Base-by-base conservation (phyloP, 495 filamentous ascomycete genomes). In the Aspergillus kassunensis region DNA sequence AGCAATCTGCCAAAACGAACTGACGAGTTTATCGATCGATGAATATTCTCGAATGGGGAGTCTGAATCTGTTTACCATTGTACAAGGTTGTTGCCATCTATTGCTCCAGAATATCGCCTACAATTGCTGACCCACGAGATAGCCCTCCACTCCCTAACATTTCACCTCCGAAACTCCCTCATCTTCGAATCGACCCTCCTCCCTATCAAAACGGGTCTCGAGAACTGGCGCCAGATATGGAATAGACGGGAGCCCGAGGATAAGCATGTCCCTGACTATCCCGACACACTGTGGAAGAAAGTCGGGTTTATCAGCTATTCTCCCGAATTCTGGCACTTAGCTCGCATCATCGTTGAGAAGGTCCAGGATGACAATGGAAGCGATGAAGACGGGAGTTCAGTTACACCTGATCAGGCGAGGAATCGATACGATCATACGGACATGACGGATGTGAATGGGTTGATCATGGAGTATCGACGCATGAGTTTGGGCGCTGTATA, bases 241-340 rank as follows among this genome's bases (percentile, higher is more conserved):
- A 51, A 57, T 18, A 41, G 54, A 15, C 44, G 61, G 20, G 42
- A 57, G 11, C 55, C 61, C 7, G 64, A 67, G 47, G 61, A 67
- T 30, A 43, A 10, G 8, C 44, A 54, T 19, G 53, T 60, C 16
- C 61, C 59, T 6, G 51, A 61, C 15, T 53, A 44, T 2, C 53
- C 59, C 0, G 45, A 44, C 8, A 61, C 53, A 11, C 30, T 63
- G n/a, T 67, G 64, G 64, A 67, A 61, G 31, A 60, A 62, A 37
- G 46, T 64, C 7, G 64, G 64, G 6, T 67, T 64, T 37, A 49
- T 60, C 6, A 53, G 57, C 5, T 59, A 58, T 6, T 60, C 61
- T 0, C 57, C 61, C 16, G 64, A 67, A 29, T 67, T 67, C 15
- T 67, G 61, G 64, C 64, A 67, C 11, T 43, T 64, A 15, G 64